A percentile compares a stretch with the other conserved stretches of the same genome.
Evolutionary conservation across 257 asterid genomes (phyloP).

Genomic region (Solanum lycopersicoides): DNA sequence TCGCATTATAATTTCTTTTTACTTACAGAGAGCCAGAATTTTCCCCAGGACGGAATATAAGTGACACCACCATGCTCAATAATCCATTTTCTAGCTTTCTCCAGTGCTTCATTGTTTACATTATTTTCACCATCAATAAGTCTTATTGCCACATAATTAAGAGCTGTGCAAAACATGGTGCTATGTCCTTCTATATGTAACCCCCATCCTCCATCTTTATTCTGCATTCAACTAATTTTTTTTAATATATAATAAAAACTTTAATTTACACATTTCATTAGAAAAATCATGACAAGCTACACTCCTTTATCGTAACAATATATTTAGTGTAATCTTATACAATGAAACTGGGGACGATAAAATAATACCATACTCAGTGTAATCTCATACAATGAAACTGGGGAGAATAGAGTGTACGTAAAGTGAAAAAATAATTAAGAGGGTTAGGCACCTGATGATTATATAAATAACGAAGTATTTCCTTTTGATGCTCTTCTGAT

Average conservation of each 20-base stretch:
- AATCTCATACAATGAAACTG: no score
- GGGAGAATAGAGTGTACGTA: not conserved
- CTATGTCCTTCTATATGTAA: slow-evolving; percentile 64
- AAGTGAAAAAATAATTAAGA: no score
- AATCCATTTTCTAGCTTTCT: slow-evolving; percentile 55
- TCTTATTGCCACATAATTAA: slow-evolving; percentile 47
- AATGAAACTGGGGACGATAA: fast-evolving
- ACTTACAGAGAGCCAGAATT: slow-evolving; percentile 50
- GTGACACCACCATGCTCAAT: slow-evolving; percentile 62
- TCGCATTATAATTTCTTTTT: fast-evolving
- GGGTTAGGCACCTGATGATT: slow-evolving; percentile 49
- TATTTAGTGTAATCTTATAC: not conserved
- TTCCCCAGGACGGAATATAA: slow-evolving; percentile 68
- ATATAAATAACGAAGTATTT: slow-evolving; percentile 50
- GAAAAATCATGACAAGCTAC: not conserved
- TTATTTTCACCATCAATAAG: slow-evolving; percentile 47
- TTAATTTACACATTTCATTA: not conserved
- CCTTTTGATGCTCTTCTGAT: slow-evolving; percentile 35
- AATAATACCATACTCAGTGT: no score
- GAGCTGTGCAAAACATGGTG: slow-evolving; percentile 57
- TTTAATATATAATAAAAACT: not conserved
- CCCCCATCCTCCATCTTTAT: slow-evolving; percentile 84
- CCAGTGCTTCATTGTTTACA: slow-evolving; percentile 21
- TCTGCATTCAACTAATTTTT: slow-evolving; percentile 14
- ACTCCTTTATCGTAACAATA: not conserved